A percentile compares a stretch with the other conserved stretches of the same genome.
Conservation (phyloP, 495 filamentous ascomycete species). For the Penicillium cosmopolitanum region DNA sequence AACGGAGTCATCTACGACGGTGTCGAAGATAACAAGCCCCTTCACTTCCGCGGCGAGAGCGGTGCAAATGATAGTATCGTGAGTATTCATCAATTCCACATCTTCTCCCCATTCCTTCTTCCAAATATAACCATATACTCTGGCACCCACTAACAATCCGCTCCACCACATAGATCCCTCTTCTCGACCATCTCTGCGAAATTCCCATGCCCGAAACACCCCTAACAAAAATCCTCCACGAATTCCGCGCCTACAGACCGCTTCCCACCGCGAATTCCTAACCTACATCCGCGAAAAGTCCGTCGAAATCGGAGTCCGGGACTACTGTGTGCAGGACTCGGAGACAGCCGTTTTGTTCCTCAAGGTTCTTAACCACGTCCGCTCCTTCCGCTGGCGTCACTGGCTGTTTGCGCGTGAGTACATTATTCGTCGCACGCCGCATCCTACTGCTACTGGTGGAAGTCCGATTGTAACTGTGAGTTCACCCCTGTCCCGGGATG, state of each 20-base stretch:
- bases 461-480: slow-evolving; percentile 84
- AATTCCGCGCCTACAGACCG: slow-evolving; percentile 85
- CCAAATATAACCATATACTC: slow-evolving; percentile 4
- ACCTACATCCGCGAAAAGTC: slow-evolving; percentile 65
- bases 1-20: slow-evolving; percentile 87
- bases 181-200: slow-evolving; percentile 80
- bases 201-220: slow-evolving; percentile 83
- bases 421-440: slow-evolving; percentile 78
- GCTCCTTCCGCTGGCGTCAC: slow-evolving; percentile 90
- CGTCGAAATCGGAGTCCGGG: slow-evolving; percentile 57
- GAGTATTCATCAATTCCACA: slow-evolving; percentile 11
- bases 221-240: slow-evolving; percentile 79
- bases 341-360: slow-evolving; percentile 67
- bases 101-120: not conserved
- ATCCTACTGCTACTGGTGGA: slow-evolving; percentile 88
- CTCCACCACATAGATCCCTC: slow-evolving; percentile 59
- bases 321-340: slow-evolving; percentile 61
- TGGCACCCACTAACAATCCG: slow-evolving; percentile 24
- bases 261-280: slow-evolving; percentile 81
- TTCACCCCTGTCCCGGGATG: slow-evolving; percentile 3
- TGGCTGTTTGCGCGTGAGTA: slow-evolving; percentile 97
- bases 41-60: slow-evolving; percentile 82
- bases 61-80: slow-evolving; percentile 89
- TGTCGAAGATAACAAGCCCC: slow-evolving; percentile 66
- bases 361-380: slow-evolving; percentile 75